Evolutionary conservation across 1,284 basidiomycete genomes (phyloP), one percentile per base, ranked within the genome.

Genomic region (Malassezia slooffiae): DNA sequence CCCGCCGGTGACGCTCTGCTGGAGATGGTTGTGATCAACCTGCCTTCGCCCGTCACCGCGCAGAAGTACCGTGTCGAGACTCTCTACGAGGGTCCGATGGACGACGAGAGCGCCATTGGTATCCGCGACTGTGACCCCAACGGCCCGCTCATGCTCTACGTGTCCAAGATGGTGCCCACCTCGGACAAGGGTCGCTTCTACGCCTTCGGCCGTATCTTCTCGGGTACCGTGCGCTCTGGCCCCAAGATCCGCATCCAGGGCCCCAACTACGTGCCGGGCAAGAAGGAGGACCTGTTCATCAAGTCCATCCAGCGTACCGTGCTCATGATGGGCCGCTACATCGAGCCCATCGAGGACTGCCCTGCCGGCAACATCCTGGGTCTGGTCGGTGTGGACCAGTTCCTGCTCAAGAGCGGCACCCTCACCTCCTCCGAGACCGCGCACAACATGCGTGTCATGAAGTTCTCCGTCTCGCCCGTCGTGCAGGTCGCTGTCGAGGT

Each of bases 161-260:
- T 99, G 75, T 97, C 93, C 67, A 97, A 97, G 82, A 97, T 99
- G 93, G 91, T 97, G 61, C 93, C 93, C 58, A 97, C 93, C 48
- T 93, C 91, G 65, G 93, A 99, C 76, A 97, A 97, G 77, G 93
- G 93, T 70, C 90, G 93, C 58, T 99, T 97, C 85, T 97, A 97
- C 75, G 93, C 93, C 59, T 97, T 99, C 74, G 93, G 93, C 75
- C 93, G 93, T 81, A 83, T 99, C 77, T 97, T 99, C 80, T 88
- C 93, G 55, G 93, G 93, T 73, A 96, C 89, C 59, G 88, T 96
- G 70, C 81, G 80, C 62, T 82, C 93, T 52, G 93, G 93, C 52
- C 93, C 91, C 70, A 97, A 97, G 78, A 82, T 96, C 75, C 89
- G 93, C 71, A 97, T 99, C 70, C 93, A 97, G 75, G 93, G 93